Evolutionary conservation across 306 rosid genomes (phyloP), one percentile per base, ranked within the genome.

Genomic region (Pterocarpus macrocarpus): DNA sequence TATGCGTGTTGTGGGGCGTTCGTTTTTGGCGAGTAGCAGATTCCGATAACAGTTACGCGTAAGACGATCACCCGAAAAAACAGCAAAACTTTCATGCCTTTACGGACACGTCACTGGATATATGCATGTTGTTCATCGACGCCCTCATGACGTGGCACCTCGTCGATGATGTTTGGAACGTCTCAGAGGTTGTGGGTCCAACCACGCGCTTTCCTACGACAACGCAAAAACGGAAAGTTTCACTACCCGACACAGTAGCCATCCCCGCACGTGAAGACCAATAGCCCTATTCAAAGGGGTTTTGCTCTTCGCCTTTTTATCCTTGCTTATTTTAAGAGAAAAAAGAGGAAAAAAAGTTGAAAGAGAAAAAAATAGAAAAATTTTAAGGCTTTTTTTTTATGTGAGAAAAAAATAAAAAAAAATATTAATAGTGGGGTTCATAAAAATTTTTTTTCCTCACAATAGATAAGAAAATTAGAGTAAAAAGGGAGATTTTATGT

Each of bases 131-230:
- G 74, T 55, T 79, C 59, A 72, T 63, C 87, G 38, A 41, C 7
- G 57, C 44, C 16, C 10, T 2, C 15, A 80, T 76, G 86, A 85
- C 90, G 91, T 90, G 94, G 85, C 86, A 34, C 9, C 56, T 33
- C 30, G 53, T 36, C 56, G 78, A 73, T 45, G 64, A 43, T 69
- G 13, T 28, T 83, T 43, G 49, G 87, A 36, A 45, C 15, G 43
- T 43, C 41, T 50, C 69, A 77, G 59, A 57, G 55, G n/a, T 9
- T 57, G 75, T 38, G 70, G 81, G 73, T 39, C 77, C 71, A 32
- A 7, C 39, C 78, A 75, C 86, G 88, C 87, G 80, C 80, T 79
- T 64, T 75, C 81, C 71, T 16, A 30, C 52, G 65, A 56, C 74
- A 39, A 30, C 8, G 44, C 64, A 12, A 64, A 66, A 15, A 22